These are phyloP conservation scores for Nothophaeocryptopus gaeumannii DNA, from an alignment of 2,329 filamentous ascomycete genomes.

Conservation along the genomic window DNA sequence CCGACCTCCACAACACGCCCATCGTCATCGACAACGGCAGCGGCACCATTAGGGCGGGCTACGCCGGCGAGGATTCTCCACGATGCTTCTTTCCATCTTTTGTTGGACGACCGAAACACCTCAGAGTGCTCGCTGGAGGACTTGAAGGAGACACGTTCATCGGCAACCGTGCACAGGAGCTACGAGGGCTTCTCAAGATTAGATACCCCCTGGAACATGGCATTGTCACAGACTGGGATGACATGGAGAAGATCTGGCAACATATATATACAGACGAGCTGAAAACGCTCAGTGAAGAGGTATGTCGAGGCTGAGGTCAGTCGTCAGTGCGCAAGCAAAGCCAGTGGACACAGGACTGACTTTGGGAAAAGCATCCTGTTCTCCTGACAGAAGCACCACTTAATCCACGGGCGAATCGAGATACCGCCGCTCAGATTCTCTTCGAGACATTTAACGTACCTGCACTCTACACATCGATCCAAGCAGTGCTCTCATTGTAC, in stretches of 20 bases:
- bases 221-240: constrained; percentile 98
- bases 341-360: constrained; percentile 9
- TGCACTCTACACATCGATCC: constrained; percentile 92
- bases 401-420: constrained; percentile 92
- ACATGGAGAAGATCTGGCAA: constrained; percentile 99
- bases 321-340: not conserved
- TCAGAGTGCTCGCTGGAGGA: constrained; percentile 91
- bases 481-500: constrained; percentile 93
- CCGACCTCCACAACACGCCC: constrained; percentile 88
- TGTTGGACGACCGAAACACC: constrained; percentile 92
- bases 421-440: constrained; percentile 92
- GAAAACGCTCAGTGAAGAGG: constrained; percentile 96
- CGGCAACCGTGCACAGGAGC: constrained; percentile 83
- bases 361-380: constrained; percentile 71
- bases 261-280: constrained; percentile 94
- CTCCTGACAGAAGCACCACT: constrained; percentile 93
- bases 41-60: constrained; percentile 93
- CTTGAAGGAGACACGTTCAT: constrained; percentile 97
- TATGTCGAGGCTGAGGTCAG: constrained; percentile 40
- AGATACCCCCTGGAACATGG: constrained; percentile 94
- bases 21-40: constrained; percentile 99
- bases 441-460: constrained; percentile 99
- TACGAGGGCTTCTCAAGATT: constrained; percentile 92
- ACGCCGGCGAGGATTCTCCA: constrained; percentile 90
- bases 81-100: constrained; percentile 98